Evolutionary conservation across 2,329 filamentous ascomycete species (phyloP).

Genomic region (Lachnellula cervina): DNA sequence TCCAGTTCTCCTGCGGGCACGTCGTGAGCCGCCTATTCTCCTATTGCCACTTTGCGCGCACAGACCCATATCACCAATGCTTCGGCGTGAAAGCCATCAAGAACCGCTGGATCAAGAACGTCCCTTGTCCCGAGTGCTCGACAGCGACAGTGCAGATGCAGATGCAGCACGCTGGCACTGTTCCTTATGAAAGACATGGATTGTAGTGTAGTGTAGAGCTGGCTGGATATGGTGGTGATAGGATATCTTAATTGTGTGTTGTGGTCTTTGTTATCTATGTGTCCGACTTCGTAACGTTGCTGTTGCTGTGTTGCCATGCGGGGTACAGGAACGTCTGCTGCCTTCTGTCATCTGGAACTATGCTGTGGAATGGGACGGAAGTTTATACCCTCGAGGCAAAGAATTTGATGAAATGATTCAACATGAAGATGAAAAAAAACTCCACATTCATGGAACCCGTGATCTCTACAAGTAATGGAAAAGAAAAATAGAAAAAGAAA

Average conservation of each 20-base stretch:
- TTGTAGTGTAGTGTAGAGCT: too few relatives aligned
- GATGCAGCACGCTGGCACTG: not conserved
- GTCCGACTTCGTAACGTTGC: not conserved
- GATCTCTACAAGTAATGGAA: too few relatives aligned
- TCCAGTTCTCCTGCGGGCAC: conserved; percentile 62
- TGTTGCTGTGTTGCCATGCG: not conserved
- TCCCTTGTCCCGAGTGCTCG: conserved; percentile 47
- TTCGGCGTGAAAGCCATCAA: conserved; percentile 61
- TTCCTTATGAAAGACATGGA: not conserved
- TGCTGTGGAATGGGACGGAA: not conserved
- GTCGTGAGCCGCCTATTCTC: conserved; percentile 54
- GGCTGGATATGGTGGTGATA: not conserved
- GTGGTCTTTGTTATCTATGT: not conserved
- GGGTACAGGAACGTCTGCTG: not conserved
- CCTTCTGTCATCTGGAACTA: not conserved
- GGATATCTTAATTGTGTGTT: not conserved
- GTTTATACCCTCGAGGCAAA: not conserved
- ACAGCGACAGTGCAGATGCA: conserved; percentile 16
- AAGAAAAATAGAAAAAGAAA: too few relatives aligned
- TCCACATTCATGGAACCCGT: too few relatives aligned
- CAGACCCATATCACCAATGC: conserved; percentile 66
- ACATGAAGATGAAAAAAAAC: too few relatives aligned
- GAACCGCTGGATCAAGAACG: conserved; percentile 52
- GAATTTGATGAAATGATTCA: too few relatives aligned
- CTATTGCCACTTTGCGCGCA: conserved; percentile 71